Base-by-base conservation (phyloP, 2,329 filamentous ascomycete species). In the Diplodia sapinea region DNA sequence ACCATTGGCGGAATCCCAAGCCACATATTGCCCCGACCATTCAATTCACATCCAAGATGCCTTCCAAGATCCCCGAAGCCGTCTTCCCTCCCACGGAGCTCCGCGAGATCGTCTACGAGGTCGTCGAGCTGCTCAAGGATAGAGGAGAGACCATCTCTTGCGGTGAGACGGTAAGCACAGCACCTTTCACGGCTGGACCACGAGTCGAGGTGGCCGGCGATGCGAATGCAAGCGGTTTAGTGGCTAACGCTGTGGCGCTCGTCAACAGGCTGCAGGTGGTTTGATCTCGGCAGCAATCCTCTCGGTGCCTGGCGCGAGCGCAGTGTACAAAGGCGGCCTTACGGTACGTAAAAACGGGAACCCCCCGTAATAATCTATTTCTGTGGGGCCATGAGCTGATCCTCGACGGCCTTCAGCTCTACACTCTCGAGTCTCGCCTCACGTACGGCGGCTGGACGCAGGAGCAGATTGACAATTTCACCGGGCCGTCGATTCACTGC, bases 381-480 rank as follows among this genome's bases (percentile, higher is more conserved):
- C 26, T 63, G 47, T 20, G 59, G 59, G 59, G n/a, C 47, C 31
- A 20, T 36, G 59, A n/a, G 17, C 59, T 51, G 59, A 63, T 50
- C 20, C 12, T 63, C 29, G 47, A 47, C 20, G 7, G 13, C 17
- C 17, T 29, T 15, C 43, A 75, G 74, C 80, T 88, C 43, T 88
- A 88, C 79, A 88, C 86, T 0, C 81, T 88, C 23, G 82, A 84
- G 68, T 86, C 84, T 1, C 83, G 86, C 66, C 78, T 87, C 66
- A 82, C 83, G 36, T 88, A 84, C 73, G 87, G 84, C 0, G 87
- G 87, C 56, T 90, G 88, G 88, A 88, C 86, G 0, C 77, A 83
- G 64, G 82, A 82, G 8, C 77, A 80, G 51, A 79, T 85, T n/a
- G 79, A 81, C 20, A 72, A 71, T 65, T 90, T 90, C 77, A 78